Evolutionary conservation across 257 asterid genomes (phyloP), one percentile per base, ranked within the genome.

Genomic region (Penstemon barbatus): DNA sequence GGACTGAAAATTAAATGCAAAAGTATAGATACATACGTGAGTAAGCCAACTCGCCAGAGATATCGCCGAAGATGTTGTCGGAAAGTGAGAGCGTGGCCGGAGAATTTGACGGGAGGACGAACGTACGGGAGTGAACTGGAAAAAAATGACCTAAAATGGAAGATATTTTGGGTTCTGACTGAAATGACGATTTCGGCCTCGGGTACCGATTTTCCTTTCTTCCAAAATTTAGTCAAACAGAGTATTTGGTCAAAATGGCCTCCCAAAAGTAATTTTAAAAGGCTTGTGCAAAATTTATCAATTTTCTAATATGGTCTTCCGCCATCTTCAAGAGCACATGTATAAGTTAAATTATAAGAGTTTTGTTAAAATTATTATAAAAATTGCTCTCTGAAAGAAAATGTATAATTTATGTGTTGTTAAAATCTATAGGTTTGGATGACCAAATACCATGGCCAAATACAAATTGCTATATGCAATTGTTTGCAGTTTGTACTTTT

Each of bases 151-250:
- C 78, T 73, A 66, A 69, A 33, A 61, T 43, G 12, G 53, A 59
- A 57, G 36, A 60, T 63, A 59, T 66, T 50, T 66, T 73, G 66
- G 61, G 59, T 52, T 63, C 46, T 18, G 3, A 18, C 4, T 6
- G 7, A 37, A 66, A 57, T 57, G 73, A 52, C 78, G 48, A 18
- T 66, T 73, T 18, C 52, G 53, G 57, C 78, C 78, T 60, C 40
- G 25, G 0, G 4, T n/a, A 1, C 36, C 25, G 6, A 56, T 7
- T 54, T 39, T 19, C 3, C 13, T 54, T 19, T 54, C 10, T 55
- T 57, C 8, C 10, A 54, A 11, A 7, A 15, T 52, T 9, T 49
- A 12, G 5, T 49, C 33, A 52, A 52, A 13, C 13, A n/a, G 8
- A 15, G 6, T 8, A 52, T 5, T 33, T 7, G 10, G 57, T 52